Base-by-base conservation (phyloP, 495 filamentous ascomycete genomes). In the Penicillium antarcticum region DNA sequence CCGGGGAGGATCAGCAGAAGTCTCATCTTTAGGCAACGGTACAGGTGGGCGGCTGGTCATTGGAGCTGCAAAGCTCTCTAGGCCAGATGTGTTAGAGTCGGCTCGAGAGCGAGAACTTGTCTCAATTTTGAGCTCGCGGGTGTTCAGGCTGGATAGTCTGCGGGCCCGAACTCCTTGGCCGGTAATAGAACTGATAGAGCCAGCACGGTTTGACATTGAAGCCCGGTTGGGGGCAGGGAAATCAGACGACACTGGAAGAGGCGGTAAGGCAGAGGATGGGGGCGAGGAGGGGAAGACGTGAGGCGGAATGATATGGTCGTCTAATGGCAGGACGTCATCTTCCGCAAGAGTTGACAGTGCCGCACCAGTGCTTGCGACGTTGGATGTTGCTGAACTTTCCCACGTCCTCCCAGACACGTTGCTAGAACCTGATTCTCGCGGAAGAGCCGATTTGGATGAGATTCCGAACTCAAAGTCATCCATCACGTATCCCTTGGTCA, bases 41-140 rank as follows among this genome's bases (percentile, higher is more conserved):
- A 61, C 60, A 14, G 62, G 65, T 12, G 66, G 67, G 35, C 42
- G 60, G 36, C 43, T 55, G 3, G 51, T 53, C 3, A 46, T 42
- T 14, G 51, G 55, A 13, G 56, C 58, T 26, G 69, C 19, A 10
- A 71, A 65, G 13, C 74, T 62, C 33, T 80, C 77, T 23, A 72
- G 61, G 16, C 70, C 73, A 7, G 75, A 59, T 7, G 68, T 61
- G 29, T 68, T 63, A 13, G 73, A 73, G 10, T 70, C 65, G 7
- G 71, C 58, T 17, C 71, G 70, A 24, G 69, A 67, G 38, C 76
- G 70, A 29, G 77, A 71, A 2, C 77, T 77, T 2, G 91, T 95
- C 66, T 97, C 90, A 33, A 98, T 97, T 70, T 89, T 97, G 53
- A 98, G 75, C 62, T 90, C 88, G 60, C 86, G 89, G 16, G 79